These are phyloP conservation scores for Ophioceras dolichostomum DNA, from an alignment of 2,329 filamentous ascomycete species.

Conservation along the genomic window DNA sequence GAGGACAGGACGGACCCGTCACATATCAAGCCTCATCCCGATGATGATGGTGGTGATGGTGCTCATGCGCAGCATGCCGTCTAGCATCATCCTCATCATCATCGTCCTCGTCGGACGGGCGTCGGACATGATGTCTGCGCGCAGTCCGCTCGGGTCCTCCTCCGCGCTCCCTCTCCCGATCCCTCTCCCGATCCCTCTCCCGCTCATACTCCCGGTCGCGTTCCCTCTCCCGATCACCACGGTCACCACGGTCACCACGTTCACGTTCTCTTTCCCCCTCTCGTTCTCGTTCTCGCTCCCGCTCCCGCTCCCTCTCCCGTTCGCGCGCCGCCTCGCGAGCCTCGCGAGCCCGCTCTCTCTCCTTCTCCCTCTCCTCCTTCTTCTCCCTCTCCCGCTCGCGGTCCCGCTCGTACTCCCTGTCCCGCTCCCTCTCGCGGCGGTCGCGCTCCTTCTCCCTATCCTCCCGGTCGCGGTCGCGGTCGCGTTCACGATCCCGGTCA, in stretches of 20 bases:
- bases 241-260: not conserved
- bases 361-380: not conserved
- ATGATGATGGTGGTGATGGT: not conserved
- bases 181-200: constrained; percentile 1
- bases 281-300: constrained; percentile 1
- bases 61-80: not conserved
- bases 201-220: constrained; percentile 2
- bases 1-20: no score
- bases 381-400: constrained; percentile 6
- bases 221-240: no score
- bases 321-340: constrained; percentile 1
- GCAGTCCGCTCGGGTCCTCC: no score
- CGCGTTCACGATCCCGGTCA: constrained; percentile 1
- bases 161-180: not conserved
- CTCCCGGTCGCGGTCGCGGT: constrained; percentile 12
- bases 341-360: not conserved
- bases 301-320: constrained; percentile 3
- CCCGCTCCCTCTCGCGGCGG: constrained; percentile 15
- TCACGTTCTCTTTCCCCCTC: constrained; percentile 2
- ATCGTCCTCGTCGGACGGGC: constrained; percentile 1
- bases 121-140: no score
- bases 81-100: not conserved
- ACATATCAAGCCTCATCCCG: no score
- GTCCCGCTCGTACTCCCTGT: constrained; percentile 8
- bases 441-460: constrained; percentile 14